Conservation (phyloP, 2,329 filamentous ascomycete species). For the Botrytis hyacinthi region DNA sequence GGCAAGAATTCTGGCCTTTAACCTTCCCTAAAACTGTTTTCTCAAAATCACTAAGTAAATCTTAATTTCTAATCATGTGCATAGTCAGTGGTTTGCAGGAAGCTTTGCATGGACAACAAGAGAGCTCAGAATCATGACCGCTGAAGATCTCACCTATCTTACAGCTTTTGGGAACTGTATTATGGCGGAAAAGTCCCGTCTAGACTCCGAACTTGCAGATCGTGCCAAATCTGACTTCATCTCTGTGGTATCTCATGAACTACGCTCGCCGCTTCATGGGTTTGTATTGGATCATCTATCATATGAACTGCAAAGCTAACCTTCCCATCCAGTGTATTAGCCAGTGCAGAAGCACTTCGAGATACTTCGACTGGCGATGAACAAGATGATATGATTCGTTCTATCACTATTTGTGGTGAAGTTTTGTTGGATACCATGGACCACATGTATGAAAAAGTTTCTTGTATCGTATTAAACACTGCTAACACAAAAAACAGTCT, state of each 20-base stretch:
- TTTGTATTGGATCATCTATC: background rate
- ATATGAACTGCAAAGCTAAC: background rate
- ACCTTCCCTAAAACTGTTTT: background rate
- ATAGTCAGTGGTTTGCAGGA: slow-evolving; percentile 46
- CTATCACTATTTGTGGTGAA: slow-evolving; percentile 49
- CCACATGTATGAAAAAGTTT: slow-evolving; percentile 44
- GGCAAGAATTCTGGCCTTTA: background rate
- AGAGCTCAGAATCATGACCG: slow-evolving; percentile 44
- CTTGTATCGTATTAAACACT: background rate
- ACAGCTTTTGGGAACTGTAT: slow-evolving; percentile 52
- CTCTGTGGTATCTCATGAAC: slow-evolving; percentile 59
- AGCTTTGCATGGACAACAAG: slow-evolving; percentile 49
- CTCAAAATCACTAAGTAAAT: background rate
- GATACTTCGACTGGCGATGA: slow-evolving; percentile 46
- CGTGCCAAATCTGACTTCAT: slow-evolving; percentile 55
- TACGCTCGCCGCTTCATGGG: slow-evolving; percentile 59
- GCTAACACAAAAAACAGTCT: slow-evolving; percentile 37
- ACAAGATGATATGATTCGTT: slow-evolving; percentile 47
- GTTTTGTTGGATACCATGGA: slow-evolving; percentile 53
- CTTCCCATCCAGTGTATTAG: slow-evolving; percentile 43
- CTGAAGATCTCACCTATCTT: slow-evolving; percentile 49
- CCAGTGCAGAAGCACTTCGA: slow-evolving; percentile 50
- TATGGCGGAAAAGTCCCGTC: slow-evolving; percentile 54
- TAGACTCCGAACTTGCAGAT: slow-evolving; percentile 43
- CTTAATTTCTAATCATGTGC: background rate